Evolutionary conservation across 139 green algal species (phyloP).

Genomic region (Chlamydomonas eustigma): DNA sequence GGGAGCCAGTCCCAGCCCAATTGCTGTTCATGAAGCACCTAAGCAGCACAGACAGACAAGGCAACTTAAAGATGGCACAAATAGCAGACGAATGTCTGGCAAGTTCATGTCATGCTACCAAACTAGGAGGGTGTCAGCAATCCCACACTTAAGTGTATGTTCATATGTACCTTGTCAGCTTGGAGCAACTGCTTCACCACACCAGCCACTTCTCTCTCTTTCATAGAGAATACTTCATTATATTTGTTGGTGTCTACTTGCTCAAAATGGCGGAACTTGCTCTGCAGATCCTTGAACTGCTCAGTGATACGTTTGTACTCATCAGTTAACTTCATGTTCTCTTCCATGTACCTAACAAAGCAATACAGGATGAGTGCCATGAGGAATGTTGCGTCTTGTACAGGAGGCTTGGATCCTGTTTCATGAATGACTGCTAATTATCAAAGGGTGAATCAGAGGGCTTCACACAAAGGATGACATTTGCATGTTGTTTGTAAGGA

Average conservation of each 20-base stretch:
- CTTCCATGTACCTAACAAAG: constrained; percentile 58
- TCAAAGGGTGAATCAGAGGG: too few species aligned
- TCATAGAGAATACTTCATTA: constrained; percentile 63
- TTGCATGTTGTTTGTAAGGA: too few species aligned
- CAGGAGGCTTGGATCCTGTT: too few species aligned
- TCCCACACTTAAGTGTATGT: too few species aligned
- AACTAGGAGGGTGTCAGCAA: too few species aligned
- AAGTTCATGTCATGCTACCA: too few species aligned
- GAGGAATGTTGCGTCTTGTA: too few species aligned
- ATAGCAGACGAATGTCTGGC: too few species aligned
- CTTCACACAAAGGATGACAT: too few species aligned
- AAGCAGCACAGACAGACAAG: not conserved
- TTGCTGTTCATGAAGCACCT: constrained; percentile 76
- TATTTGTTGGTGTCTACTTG: constrained; percentile 54
- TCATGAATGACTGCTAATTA: too few species aligned
- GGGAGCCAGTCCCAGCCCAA: constrained; percentile 68
- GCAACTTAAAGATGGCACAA: too few species aligned
- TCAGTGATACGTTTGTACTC: constrained; percentile 84
- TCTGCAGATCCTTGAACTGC: constrained; percentile 83
- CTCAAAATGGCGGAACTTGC: constrained; percentile 76
- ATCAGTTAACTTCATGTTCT: constrained; percentile 74
- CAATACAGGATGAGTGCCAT: too few species aligned
- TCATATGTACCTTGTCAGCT: constrained; percentile 28
- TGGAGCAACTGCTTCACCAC: constrained; percentile 56
- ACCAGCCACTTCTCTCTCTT: constrained; percentile 56